Evolutionary conservation across 306 rosid species (phyloP).

Genomic region (Vigna mungo): DNA sequence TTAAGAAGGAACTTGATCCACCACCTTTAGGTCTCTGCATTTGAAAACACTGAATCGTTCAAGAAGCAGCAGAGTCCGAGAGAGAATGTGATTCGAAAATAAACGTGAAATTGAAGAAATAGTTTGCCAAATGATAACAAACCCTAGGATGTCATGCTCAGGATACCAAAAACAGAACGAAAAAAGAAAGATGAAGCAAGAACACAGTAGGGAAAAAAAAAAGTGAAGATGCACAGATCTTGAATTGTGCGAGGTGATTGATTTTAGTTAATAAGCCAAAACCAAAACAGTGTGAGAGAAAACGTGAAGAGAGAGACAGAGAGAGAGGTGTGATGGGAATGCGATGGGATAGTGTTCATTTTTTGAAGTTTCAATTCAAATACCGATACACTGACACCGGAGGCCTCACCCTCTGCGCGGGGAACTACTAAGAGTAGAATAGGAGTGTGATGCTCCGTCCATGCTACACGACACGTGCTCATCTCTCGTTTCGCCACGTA

Average conservation of each 20-base stretch:
- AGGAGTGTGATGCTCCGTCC: background rate
- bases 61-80: background rate
- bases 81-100: background rate
- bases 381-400: slow-evolving; percentile 41
- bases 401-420: slow-evolving; percentile 45
- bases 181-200: background rate
- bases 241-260: slow-evolving; percentile 2
- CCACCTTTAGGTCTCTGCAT: slow-evolving; percentile 28
- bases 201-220: background rate
- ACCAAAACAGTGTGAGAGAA: slow-evolving; percentile 10
- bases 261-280: background rate
- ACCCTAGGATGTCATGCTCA: slow-evolving; percentile 37
- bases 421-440: slow-evolving; percentile 11
- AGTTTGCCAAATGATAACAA: slow-evolving; percentile 11
- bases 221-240: background rate
- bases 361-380: slow-evolving; percentile 82
- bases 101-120: slow-evolving; percentile 26
- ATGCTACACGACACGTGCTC: slow-evolving; percentile 26
- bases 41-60: background rate
- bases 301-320: slow-evolving; percentile 6
- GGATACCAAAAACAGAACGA: background rate
- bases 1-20: slow-evolving; percentile 7
- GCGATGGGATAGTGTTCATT: background rate
- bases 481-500: background rate
- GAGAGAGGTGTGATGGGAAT: background rate